phyloP scores from a whole-genome alignment of 2,329 filamentous ascomycete genomes.

The Colletotrichum higginsianum region DNA sequence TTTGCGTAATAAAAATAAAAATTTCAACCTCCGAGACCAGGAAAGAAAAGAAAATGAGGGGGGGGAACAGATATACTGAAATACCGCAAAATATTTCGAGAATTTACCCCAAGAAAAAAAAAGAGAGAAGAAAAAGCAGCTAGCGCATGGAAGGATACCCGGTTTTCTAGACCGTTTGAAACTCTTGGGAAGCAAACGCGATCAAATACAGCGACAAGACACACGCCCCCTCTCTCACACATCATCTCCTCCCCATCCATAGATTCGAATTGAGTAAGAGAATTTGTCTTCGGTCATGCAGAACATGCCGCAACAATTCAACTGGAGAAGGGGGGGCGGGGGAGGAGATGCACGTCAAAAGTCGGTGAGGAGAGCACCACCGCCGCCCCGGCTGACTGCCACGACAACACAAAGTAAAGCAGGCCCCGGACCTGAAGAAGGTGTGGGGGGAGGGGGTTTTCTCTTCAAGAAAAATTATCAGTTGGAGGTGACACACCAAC shows the following conservation, averaged over 20 bases:
- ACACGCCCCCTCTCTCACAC: background rate
- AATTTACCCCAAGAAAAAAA: background rate
- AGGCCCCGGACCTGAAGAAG: background rate
- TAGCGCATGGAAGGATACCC: background rate
- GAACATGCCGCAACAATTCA: slow-evolving; percentile 9
- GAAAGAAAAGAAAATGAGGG: slow-evolving; percentile 6
- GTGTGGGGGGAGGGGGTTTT: background rate
- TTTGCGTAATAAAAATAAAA: background rate
- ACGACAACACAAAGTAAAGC: slow-evolving; percentile 28
- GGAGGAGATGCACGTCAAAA: slow-evolving; percentile 34
- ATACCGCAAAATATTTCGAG: background rate
- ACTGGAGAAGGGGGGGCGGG: background rate
- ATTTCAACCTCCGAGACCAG: background rate
- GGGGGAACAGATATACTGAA: background rate
- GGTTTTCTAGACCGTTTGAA: slow-evolving; percentile 15
- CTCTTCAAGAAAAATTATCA: background rate
- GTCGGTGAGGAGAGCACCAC: slow-evolving; percentile 38
- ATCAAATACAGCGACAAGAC: background rate
- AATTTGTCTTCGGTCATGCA: background rate
- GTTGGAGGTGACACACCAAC: background rate
- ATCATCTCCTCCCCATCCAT: background rate
- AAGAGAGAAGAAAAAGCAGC: too few relatives aligned
- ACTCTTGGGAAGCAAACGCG: background rate
- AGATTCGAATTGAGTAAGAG: slow-evolving; percentile 8
- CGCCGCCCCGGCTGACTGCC: slow-evolving; percentile 34